These are phyloP conservation scores for Phytophthora constricta DNA, from an alignment of 352 stramenopile species.

Conservation along the genomic window DNA sequence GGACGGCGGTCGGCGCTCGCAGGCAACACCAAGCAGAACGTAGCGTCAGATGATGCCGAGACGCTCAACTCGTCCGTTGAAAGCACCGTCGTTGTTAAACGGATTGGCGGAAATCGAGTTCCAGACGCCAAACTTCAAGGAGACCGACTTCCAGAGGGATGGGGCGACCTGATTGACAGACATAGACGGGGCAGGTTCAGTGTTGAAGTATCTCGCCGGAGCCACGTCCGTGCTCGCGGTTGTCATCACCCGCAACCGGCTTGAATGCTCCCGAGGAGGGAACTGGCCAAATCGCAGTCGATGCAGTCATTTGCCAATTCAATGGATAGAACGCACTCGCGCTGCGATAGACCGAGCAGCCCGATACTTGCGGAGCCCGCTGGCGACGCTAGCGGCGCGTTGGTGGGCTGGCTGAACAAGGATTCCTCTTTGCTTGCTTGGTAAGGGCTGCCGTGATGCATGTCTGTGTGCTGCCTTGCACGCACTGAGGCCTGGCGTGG, in stretches of 20 bases:
- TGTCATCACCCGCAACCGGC: background rate
- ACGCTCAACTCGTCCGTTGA: no score
- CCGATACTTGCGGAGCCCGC: background rate
- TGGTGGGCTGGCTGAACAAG: background rate
- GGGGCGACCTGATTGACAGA: background rate
- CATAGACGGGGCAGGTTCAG: background rate
- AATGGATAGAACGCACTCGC: slow-evolving; percentile 19
- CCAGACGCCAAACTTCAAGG: slow-evolving; percentile 6
- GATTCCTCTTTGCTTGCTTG: background rate
- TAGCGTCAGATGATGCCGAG: no score
- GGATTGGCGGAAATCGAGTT: background rate
- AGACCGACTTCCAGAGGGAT: background rate
- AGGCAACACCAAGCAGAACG: background rate
- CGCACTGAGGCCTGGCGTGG: background rate
- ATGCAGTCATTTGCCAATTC: slow-evolving; percentile 24
- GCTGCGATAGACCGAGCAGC: background rate
- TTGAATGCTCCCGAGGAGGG: slow-evolving; percentile 1
- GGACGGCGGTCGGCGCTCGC: background rate
- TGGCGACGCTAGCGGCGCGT: background rate
- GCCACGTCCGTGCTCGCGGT: background rate
- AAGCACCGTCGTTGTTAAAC: slow-evolving; percentile 2
- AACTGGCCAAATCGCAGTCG: slow-evolving; percentile 26
- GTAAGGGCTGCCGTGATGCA: background rate
- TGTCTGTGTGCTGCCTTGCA: background rate
- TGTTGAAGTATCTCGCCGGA: background rate